Evolutionary conservation across 371 early-diverging fungal genomes (phyloP).

Genomic region (Syncephalastrum monosporum): DNA sequence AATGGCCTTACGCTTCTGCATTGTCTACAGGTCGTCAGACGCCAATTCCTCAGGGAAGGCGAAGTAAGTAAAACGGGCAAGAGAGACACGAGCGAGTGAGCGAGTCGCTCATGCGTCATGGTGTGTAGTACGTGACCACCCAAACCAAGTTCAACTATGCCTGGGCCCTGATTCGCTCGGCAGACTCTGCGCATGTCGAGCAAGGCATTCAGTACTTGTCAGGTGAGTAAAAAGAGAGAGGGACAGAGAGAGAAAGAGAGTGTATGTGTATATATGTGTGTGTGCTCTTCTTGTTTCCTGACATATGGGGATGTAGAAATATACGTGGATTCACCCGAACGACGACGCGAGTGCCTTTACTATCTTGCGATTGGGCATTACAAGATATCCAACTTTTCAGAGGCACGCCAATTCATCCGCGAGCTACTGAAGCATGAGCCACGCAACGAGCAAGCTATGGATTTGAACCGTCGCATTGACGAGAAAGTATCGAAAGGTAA

Average conservation of each 20-base stretch:
- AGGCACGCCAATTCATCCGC: conserved; percentile 80
- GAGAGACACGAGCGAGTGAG: too few species aligned
- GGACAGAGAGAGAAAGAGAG: too few species aligned
- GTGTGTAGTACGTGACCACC: conserved; percentile 46
- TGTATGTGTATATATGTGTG: too few species aligned
- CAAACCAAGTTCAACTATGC: conserved; percentile 97
- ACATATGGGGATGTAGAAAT: conserved; percentile 59
- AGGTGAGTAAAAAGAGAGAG: conserved; percentile 39
- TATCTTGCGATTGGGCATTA: conserved; percentile 91
- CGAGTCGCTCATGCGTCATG: too few species aligned
- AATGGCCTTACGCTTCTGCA: background rate
- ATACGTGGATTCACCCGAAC: conserved; percentile 76
- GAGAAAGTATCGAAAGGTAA: conserved; percentile 79
- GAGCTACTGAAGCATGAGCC: conserved; percentile 83
- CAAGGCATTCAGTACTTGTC: conserved; percentile 76
- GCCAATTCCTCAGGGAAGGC: conserved; percentile 73
- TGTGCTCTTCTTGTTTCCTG: too few species aligned
- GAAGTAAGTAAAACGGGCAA: conserved; percentile 12
- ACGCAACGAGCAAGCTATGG: conserved; percentile 78
- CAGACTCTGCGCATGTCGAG: conserved; percentile 61
- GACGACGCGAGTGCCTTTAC: conserved; percentile 93
- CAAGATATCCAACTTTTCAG: conserved; percentile 82
- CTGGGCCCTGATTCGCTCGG: conserved; percentile 86
- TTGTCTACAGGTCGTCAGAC: conserved; percentile 57
- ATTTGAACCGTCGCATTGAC: conserved; percentile 78